A percentile compares a stretch with the other conserved stretches of the same genome.
These are phyloP conservation scores for Exophiala sideris DNA, from an alignment of 2,329 filamentous ascomycete species.

Conservation along the genomic window DNA sequence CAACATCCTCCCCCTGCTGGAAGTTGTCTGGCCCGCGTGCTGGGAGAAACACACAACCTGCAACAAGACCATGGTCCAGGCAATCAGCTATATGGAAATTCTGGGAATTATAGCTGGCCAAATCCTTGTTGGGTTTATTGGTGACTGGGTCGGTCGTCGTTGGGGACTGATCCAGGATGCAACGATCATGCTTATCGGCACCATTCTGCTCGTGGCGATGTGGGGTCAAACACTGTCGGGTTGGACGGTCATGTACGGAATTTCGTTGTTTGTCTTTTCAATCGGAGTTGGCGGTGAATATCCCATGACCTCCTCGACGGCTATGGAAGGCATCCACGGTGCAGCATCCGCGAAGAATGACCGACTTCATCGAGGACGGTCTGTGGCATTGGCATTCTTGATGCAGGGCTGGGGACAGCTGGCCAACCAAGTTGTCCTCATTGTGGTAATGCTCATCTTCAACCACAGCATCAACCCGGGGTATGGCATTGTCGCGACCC, in stretches of 20 bases:
- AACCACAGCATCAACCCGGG: slow-evolving; percentile 73
- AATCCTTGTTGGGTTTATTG: slow-evolving; percentile 75
- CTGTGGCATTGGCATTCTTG: slow-evolving; percentile 90
- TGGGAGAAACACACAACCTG: slow-evolving; percentile 69
- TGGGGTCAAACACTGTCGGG: slow-evolving; percentile 85
- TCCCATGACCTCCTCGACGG: slow-evolving; percentile 94
- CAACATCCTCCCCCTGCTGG: slow-evolving; percentile 79
- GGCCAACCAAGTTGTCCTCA: slow-evolving; percentile 84
- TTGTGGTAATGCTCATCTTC: slow-evolving; percentile 82
- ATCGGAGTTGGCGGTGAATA: slow-evolving; percentile 59
- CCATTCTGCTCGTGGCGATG: slow-evolving; percentile 83
- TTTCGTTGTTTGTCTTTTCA: slow-evolving; percentile 88
- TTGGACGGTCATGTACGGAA: slow-evolving; percentile 95
- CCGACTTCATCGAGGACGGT: slow-evolving; percentile 89
- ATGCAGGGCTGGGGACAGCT: slow-evolving; percentile 99
- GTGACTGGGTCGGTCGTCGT: slow-evolving; percentile 79
- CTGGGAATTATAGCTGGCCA: slow-evolving; percentile 92
- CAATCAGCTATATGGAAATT: slow-evolving; percentile 88
- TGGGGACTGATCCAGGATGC: slow-evolving; percentile 96
- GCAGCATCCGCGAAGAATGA: slow-evolving; percentile 85
- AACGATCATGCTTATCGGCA: slow-evolving; percentile 85
- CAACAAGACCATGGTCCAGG: slow-evolving; percentile 72
- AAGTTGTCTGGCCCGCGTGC: slow-evolving; percentile 70
- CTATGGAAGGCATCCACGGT: slow-evolving; percentile 84
- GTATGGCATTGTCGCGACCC: slow-evolving; percentile 70